These are phyloP conservation scores for Deuterostichococcus epilithicus DNA, from an alignment of 139 green algal species.

Conservation along the genomic window DNA sequence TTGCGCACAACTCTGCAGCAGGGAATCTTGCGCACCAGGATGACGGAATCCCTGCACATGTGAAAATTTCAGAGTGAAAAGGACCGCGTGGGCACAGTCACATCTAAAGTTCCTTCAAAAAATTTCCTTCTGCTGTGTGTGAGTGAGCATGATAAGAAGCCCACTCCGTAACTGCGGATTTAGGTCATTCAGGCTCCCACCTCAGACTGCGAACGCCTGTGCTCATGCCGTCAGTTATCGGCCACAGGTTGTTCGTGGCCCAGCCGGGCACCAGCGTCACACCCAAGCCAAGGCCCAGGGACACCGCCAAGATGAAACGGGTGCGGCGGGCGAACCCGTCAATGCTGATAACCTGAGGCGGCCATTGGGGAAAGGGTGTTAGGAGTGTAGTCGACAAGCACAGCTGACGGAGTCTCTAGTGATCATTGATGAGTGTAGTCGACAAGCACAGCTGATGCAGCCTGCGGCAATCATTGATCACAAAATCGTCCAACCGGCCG, in stretches of 20 bases:
- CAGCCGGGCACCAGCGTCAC: slow-evolving; percentile 43
- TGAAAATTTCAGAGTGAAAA: background rate
- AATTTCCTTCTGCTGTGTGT: too few species aligned
- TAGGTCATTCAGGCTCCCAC: too few species aligned
- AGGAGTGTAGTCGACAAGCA: too few species aligned
- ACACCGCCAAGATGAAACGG: slow-evolving; percentile 55
- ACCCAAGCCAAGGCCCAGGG: slow-evolving; percentile 39
- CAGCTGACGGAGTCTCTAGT: too few species aligned
- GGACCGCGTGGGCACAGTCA: too few species aligned
- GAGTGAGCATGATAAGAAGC: too few species aligned
- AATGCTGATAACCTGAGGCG: slow-evolving; percentile 36
- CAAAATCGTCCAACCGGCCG: background rate
- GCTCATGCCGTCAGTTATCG: slow-evolving; percentile 11
- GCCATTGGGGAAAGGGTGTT: too few species aligned
- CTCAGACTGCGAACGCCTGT: slow-evolving; percentile 22
- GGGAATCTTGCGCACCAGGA: background rate
- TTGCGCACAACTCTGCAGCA: background rate
- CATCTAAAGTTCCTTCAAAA: too few species aligned
- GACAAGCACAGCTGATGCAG: too few species aligned
- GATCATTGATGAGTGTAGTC: too few species aligned
- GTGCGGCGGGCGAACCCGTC: slow-evolving; percentile 42
- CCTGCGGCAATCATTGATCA: too few species aligned
- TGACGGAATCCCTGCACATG: slow-evolving; percentile 6
- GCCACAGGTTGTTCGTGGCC: slow-evolving; percentile 44
- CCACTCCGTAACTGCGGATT: too few species aligned